Base-by-base conservation (phyloP, 225 moss, liverwort and hornwort genomes). In the Sphagnum tenellum region DNA sequence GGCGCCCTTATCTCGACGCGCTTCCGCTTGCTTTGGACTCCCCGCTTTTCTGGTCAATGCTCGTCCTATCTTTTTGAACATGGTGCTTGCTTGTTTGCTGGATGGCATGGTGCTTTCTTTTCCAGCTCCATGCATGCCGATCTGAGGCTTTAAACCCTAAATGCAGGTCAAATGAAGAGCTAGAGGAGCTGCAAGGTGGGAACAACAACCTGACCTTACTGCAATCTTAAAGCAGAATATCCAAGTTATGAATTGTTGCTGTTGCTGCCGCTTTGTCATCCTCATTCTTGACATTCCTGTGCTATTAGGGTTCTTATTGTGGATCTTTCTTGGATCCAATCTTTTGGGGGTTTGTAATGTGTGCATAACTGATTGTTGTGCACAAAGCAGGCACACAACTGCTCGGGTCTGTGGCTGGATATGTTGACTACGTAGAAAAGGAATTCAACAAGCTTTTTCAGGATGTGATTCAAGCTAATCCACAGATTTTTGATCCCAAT, bases 1-100 rank as follows among this genome's bases (percentile, higher is more conserved):
- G 98, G 98, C 87, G 78, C 14, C 76, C 93, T 44, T 98, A 98
- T 65, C 68, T 98, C 48, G 70, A 82, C 58, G 79, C 70, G 13
- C 90, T 98, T 54, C 98, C 98, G 7, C 50, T 60, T 48, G 46
- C 68, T 49, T 67, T 91, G 50, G 66, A 90, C 69, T 93, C 98
- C 2, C 87, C 90, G 2, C 89, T 98, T 47, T 93, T 98, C 76
- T 98, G 98, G 98, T 84, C 48, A 63, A 71, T 29, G 48, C n/a
- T 55, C 13, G 29, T 29, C 29, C 29, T 29, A 29, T 1, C 29
- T 29, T 29, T 29, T 29, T 29, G 29, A 29, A 29, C 29, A 29
- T 29, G 29, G 29, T 29, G 29, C 29, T 29, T 29, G 29, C 29
- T 29, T 29, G 29, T 45, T 14, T 67, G 53, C 48, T 7, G 54